Base-by-base conservation (phyloP, 768 basidiomycete species). In the Amanita molliuscula region DNA sequence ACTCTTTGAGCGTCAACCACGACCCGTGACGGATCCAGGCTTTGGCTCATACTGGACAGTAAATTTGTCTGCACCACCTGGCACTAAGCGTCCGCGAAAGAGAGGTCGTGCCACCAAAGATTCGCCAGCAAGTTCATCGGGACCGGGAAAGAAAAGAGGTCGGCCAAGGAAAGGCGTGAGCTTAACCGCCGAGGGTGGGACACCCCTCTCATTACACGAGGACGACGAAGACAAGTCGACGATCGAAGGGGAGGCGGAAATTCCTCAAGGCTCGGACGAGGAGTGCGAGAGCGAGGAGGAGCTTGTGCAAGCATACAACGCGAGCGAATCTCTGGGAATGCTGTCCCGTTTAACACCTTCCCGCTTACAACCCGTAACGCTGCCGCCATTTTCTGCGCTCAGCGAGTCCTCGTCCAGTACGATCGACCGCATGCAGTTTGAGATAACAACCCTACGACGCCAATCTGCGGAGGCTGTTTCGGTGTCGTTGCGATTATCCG, bases 11-110 rank as follows among this genome's bases (percentile, higher is more conserved):
- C 76, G 86, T 44, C 84, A 88, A 57, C 82, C 84, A 16, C 76
- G 88, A 44, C 88, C 88, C 6, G 83, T 84, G 8, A 86, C 86
- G 26, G 87, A 89, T 62, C 88, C 88, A 10, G 88, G 88, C 13
- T 88, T 88, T 61, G 88, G 88, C 18, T 89, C 87, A 9, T 89
- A 90, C 60, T 90, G 88, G 88, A 88, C 87, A 31, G 88, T 90
- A n/a, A 89, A 89, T 63, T 72, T 89, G 18, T 63, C 77, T 43
- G 88, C 88, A n/a, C 86, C 87, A 10, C 87, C 87, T 2, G 88
- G 88, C 18, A 89, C 87, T 1, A 90, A 90, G 66, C 78, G 88
- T 51, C 88, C 88, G 37, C 78, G 88, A 18, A 90, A 89, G 61
- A 78, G 88, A 50, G 85, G 85, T 21, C 74, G 83, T 16, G 65